Evolutionary conservation across 306 rosid genomes (phyloP), one percentile per base, ranked within the genome.

Genomic region (cucumber (Cucumis sativus)): DNA sequence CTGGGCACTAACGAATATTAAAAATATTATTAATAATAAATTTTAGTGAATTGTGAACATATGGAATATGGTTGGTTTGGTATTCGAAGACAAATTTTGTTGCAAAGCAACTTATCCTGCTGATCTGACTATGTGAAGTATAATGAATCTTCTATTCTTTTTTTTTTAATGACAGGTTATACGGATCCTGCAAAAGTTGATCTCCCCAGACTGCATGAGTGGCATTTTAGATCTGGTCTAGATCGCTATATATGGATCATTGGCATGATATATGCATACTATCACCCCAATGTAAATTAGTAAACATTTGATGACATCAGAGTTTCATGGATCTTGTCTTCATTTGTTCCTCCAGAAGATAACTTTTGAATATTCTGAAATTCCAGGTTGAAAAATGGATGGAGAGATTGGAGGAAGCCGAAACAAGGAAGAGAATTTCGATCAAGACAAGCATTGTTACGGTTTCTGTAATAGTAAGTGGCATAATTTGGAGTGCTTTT

Each of bases 181-280:
- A 88, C 92, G 5, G 99, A 96, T 89, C 99, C 99, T 82, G 97
- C 97, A 73, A 96, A 96, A 85, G 91, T 93, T 20, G 97, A 92
- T 82, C 88, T 89, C 80, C 89, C 96, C 68, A 88, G 86, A 71
- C 76, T 96, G 82, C 99, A 96, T 79, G 99, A 96, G 77, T 96
- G 99, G 99, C 98, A 96, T 86, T 96, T 96, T 87, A 87, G 99
- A 92, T 92, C 99, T 78, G 99, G 99, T 83, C 97, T 96, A 81
- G 99, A 96, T 88, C 99, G 99, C 82, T 96, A 96, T 82, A 91
- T 96, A 81, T 96, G 99, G 97, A 91, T 96, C 78, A 73, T 96
- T 74, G 98, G 99, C 84, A 96, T 96, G 99, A 89, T 92, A 75
- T 96, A 92, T 88, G 99, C 99, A 3, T 96, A 92, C 81, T 89